These are phyloP conservation scores for Leishmania mexicana DNA, from an alignment of 208 protist genomes.

Conservation along the genomic window DNA sequence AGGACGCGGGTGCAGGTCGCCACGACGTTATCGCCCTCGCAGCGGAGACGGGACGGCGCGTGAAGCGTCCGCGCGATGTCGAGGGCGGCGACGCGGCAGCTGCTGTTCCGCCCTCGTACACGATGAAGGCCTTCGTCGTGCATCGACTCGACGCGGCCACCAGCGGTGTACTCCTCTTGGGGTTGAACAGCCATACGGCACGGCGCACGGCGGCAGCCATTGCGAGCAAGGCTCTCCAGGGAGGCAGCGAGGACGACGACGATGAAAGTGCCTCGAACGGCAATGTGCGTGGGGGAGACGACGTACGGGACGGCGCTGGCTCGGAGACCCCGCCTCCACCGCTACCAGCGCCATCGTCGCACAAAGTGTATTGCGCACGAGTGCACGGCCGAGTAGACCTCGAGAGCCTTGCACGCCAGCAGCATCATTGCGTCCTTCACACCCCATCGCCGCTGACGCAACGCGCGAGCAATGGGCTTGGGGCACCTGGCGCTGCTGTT, in stretches of 20 bases:
- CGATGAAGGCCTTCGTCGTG: slow-evolving; percentile 61
- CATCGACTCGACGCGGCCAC: slow-evolving; percentile 88
- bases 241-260: background rate
- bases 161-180: slow-evolving; percentile 87
- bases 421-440: slow-evolving; percentile 47
- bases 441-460: background rate
- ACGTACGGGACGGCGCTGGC: background rate
- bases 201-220: slow-evolving; percentile 46
- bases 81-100: background rate
- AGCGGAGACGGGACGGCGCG: background rate
- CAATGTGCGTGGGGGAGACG: background rate
- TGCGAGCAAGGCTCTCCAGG: slow-evolving; percentile 40
- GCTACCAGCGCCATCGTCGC: slow-evolving; percentile 9
- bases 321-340: no score
- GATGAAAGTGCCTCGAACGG: background rate
- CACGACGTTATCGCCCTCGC: background rate
- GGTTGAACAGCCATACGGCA: slow-evolving; percentile 50
- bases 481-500: background rate
- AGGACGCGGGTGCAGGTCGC: background rate
- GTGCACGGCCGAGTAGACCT: slow-evolving; percentile 60
- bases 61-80: slow-evolving; percentile 4
- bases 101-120: background rate
- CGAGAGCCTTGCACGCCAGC: slow-evolving; percentile 29
- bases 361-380: slow-evolving; percentile 67
- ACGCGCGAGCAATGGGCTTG: background rate